Conservation (phyloP, 345 rosid genomes). For the Salix koriyanagi region DNA sequence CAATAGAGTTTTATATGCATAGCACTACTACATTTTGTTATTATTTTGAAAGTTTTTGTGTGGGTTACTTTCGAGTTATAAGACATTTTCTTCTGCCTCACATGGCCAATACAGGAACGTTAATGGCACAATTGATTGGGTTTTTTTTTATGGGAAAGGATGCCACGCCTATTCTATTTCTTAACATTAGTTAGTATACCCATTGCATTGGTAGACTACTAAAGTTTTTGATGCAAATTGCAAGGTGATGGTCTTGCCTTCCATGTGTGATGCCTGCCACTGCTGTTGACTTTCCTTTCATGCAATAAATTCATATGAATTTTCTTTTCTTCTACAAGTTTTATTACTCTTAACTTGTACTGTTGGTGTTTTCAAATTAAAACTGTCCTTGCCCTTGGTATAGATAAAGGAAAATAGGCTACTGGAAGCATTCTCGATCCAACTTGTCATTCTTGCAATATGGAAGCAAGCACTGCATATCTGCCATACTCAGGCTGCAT, state of each 20-base stretch:
- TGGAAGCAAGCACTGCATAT: conserved; percentile 94
- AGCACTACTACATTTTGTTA: not conserved
- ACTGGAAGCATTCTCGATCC: conserved; percentile 86
- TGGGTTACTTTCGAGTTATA: not conserved
- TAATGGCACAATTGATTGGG: not conserved
- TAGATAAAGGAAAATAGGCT: conserved; percentile 49
- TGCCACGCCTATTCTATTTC: not conserved
- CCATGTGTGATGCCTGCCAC: conserved; percentile 1
- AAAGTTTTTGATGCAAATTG: not conserved
- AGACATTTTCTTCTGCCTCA: too few species aligned
- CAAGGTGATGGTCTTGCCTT: not conserved
- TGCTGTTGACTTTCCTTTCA: conserved; percentile 1
- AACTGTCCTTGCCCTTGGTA: conserved; percentile 20
- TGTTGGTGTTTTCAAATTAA: not conserved
- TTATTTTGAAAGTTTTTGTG: not conserved
- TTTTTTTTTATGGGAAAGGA: not conserved
- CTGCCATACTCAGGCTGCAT: conserved; percentile 90
- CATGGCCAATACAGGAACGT: not conserved
- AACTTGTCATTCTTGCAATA: conserved; percentile 86
- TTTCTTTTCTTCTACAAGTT: conserved; percentile 9
- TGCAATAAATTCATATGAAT: not conserved
- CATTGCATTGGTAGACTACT: not conserved
- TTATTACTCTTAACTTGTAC: not conserved
- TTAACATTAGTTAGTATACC: not conserved
- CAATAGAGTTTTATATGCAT: not conserved